Evolutionary conservation across 2,329 filamentous ascomycete species (phyloP).

Genomic region (Xylaria arbuscula): DNA sequence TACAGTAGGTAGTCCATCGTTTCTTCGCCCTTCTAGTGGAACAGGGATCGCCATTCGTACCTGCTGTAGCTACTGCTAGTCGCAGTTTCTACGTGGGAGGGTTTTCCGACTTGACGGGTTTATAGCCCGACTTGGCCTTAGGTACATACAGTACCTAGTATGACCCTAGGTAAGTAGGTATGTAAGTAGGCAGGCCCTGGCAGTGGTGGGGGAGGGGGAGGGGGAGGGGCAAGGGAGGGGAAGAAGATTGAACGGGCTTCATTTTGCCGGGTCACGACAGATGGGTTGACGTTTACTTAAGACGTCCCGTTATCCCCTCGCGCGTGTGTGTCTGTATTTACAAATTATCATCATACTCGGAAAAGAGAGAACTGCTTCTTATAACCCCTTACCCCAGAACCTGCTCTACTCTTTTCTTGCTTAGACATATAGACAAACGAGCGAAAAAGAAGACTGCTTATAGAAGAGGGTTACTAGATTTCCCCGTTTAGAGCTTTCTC

Average conservation of each 20-base stretch:
- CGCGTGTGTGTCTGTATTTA: not conserved
- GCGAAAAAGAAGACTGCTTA: not conserved
- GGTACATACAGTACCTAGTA: too few species aligned
- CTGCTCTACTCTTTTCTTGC: not conserved
- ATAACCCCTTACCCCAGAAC: too few species aligned
- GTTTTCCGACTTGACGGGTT: too few species aligned
- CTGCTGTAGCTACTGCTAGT: not conserved
- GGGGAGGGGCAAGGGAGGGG: constrained; percentile 1
- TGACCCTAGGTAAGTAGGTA: too few species aligned
- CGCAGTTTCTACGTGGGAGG: not conserved
- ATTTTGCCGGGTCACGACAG: constrained; percentile 34
- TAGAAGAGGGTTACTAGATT: constrained; percentile 22
- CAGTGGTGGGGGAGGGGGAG: constrained; percentile 20
- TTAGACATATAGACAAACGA: too few species aligned
- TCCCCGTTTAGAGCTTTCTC: constrained; percentile 17
- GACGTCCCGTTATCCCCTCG: not conserved
- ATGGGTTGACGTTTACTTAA: constrained; percentile 12
- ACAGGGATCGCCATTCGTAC: constrained; percentile 1
- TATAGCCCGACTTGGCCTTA: too few species aligned
- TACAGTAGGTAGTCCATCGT: not conserved
- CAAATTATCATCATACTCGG: not conserved
- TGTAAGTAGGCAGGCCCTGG: too few species aligned
- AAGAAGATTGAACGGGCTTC: constrained; percentile 23
- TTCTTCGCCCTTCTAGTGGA: not conserved
- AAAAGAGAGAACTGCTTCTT: too few species aligned